phyloP scores from a whole-genome alignment of 2,329 filamentous ascomycete genomes.

The Botrytis elliptica region DNA sequence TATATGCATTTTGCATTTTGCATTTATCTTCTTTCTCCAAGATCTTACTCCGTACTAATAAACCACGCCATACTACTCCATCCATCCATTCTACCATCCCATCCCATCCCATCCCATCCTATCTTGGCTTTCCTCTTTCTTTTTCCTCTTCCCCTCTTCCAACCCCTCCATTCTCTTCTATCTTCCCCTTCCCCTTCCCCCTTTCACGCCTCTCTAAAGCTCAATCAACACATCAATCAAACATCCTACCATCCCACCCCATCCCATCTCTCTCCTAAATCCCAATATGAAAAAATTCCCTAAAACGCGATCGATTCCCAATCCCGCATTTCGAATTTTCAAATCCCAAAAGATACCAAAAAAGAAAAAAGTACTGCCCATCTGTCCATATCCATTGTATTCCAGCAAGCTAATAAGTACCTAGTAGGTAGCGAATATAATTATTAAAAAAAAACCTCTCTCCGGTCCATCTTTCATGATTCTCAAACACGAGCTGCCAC shows the following conservation, averaged over 20 bases:
- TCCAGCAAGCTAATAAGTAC: background rate
- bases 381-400: conserved; percentile 15
- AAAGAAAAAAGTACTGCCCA: conserved; percentile 6
- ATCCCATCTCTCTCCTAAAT: background rate
- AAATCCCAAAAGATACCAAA: conserved; percentile 8
- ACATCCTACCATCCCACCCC: background rate
- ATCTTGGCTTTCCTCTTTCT: background rate
- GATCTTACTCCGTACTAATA: background rate
- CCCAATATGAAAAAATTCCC: background rate
- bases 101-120: background rate
- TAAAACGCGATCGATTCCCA: background rate
- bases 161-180: background rate
- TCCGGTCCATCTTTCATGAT: background rate
- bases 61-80: background rate
- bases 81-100: background rate
- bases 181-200: background rate
- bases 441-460: conserved; percentile 10
- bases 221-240: background rate
- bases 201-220: background rate
- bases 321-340: conserved; percentile 9
- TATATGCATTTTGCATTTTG: background rate
- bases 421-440: conserved; percentile 18
- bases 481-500: background rate
- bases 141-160: background rate
- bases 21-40: background rate